phyloP scores from a whole-genome alignment of 176 grass and related monocot species.

The Eragrostis curvula region DNA sequence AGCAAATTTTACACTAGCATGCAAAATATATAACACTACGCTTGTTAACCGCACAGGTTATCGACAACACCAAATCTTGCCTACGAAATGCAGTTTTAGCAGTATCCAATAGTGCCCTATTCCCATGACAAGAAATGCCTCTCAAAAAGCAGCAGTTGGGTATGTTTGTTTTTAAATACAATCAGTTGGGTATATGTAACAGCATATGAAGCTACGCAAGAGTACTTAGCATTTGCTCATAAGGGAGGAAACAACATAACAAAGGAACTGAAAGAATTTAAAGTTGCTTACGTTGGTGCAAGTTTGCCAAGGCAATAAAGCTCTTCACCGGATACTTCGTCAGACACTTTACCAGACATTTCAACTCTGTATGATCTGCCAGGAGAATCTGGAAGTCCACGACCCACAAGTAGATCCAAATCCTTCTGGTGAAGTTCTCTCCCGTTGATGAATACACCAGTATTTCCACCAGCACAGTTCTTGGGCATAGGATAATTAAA shows the following conservation, averaged over 20 bases:
- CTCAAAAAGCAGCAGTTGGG: neutral
- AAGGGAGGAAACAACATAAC: neutral
- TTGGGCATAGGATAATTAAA: constrained; percentile 94
- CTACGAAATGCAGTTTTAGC: neutral
- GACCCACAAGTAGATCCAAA: constrained; percentile 74
- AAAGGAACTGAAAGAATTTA: constrained; percentile 5
- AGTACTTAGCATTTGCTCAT: neutral
- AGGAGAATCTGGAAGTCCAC: constrained; percentile 68
- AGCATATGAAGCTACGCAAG: neutral
- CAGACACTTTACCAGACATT: constrained; percentile 85
- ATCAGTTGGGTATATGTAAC: neutral
- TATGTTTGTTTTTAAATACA: neutral
- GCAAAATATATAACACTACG: neutral
- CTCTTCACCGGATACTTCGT: constrained; percentile 85
- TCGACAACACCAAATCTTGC: neutral
- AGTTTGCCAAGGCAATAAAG: constrained; percentile 92
- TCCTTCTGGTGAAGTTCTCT: constrained; percentile 95
- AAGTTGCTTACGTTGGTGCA: constrained; percentile 83
- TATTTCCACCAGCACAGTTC: constrained; percentile 84
- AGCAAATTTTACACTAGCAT: neutral
- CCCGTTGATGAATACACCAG: constrained; percentile 74
- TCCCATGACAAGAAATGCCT: neutral
- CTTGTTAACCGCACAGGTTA: neutral
- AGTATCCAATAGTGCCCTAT: neutral
- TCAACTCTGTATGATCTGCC: constrained; percentile 82